phyloP scores from a whole-genome alignment of 768 basidiomycete genomes.

The Suillus occidentalis region DNA sequence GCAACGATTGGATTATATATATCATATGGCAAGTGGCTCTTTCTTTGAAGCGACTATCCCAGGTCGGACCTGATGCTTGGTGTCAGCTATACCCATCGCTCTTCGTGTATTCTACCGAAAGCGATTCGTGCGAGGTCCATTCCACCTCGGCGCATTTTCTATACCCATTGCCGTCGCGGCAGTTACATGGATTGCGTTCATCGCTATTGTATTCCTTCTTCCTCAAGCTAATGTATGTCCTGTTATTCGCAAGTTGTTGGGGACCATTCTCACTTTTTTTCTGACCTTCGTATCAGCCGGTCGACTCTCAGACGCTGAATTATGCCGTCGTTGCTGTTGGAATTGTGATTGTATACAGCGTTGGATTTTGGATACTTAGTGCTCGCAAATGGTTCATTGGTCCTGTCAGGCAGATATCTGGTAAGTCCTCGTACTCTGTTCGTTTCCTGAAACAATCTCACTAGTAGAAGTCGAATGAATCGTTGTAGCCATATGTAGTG shows the following conservation, averaged over 20 bases:
- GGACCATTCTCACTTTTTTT: neutral
- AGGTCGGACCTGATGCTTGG: neutral
- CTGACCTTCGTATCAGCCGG: conserved; percentile 43
- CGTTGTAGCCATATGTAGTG: neutral
- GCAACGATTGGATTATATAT: conserved; percentile 78
- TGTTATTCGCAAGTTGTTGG: neutral
- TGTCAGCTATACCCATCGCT: conserved; percentile 62
- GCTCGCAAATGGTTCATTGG: conserved; percentile 75
- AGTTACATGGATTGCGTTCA: conserved; percentile 70
- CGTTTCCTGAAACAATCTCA: neutral
- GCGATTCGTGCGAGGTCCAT: conserved; percentile 65
- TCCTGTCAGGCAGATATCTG: conserved; percentile 63
- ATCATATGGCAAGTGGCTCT: conserved; percentile 53
- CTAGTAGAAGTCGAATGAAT: neutral
- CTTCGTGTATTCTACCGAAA: conserved; percentile 62
- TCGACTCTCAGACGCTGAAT: conserved; percentile 70
- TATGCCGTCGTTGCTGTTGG: conserved; percentile 77
- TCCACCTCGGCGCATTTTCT: conserved; percentile 67
- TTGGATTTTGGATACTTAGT: conserved; percentile 70
- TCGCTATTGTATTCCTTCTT: conserved; percentile 72
- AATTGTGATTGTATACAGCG: conserved; percentile 62
- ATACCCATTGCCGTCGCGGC: conserved; percentile 57
- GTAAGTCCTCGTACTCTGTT: conserved; percentile 31
- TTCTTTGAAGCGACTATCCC: neutral
- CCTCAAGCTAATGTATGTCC: conserved; percentile 60